Base-by-base conservation (phyloP, 2,329 filamentous ascomycete species). In the Neonectria magnoliae region DNA sequence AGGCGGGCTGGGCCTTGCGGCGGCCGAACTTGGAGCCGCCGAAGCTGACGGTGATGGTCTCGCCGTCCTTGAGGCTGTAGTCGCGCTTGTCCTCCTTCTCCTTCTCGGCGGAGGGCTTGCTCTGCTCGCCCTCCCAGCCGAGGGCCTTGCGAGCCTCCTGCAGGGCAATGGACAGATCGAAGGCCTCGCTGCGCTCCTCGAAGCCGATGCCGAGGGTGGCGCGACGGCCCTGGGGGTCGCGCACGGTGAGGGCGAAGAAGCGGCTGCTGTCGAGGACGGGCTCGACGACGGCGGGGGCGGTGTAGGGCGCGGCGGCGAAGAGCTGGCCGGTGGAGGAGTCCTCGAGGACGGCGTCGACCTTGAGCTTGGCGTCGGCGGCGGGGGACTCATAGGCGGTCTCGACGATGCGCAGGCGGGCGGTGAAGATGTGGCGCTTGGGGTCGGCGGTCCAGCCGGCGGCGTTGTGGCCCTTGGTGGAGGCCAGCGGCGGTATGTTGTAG, bases 271-370 rank as follows among this genome's bases (percentile, higher is more conserved):
- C 93, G 22, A 92, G 82, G 20, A 92, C 92, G 70, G 93, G 87
- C 80, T 96, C 92, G 51, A 97, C 92, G 7, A 86, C 87, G 18
- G 83, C 83, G 2, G 84, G 77, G 25, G 84, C 81, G 0, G 88
- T 90, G 79, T 97, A 97, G 0, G 94, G 93, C 1, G 91, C 91
- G 1, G 93, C 93, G 50, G 93, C 93, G 78, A 97, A 97, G 22
- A 97, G 84, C 73, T 92, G 87, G 29, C 91, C 93, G 0, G 83
- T 89, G 25, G 84, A 83, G 4, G 90, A 81, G 77, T 97, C 93
- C 76, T 97, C 93, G 51, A 97, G 88, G 29, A 96, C 83, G 67
- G 96, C 86, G 75, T 94, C 92, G 33, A 90, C 88, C 75, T 90
- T 91, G 66, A 94, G 84, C 64, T 84, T 83, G 68, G 88, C 86